These are phyloP conservation scores for Pseudohyphozyma bogoriensis DNA, from an alignment of 768 basidiomycete genomes.

Conservation along the genomic window DNA sequence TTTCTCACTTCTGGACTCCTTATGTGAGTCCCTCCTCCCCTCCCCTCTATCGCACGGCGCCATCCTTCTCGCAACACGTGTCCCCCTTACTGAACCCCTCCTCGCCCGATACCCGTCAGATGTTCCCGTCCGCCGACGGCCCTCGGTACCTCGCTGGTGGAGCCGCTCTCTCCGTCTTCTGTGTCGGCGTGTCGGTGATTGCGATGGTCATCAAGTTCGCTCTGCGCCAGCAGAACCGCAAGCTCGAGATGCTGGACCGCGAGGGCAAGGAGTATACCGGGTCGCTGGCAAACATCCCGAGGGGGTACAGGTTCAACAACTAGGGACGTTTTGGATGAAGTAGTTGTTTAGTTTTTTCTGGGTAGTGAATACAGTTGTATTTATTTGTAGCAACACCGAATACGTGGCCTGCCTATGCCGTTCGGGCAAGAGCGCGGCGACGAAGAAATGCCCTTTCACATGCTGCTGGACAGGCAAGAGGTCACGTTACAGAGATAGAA, in stretches of 20 bases:
- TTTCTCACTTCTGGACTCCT: too few relatives aligned
- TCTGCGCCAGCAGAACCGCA: neutral
- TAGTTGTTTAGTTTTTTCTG: too few relatives aligned
- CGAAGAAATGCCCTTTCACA: too few relatives aligned
- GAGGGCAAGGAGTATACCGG: neutral
- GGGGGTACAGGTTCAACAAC: neutral
- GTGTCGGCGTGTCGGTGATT: neutral
- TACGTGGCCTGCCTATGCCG: too few relatives aligned
- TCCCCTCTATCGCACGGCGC: neutral
- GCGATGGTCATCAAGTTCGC: neutral
- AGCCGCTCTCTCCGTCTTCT: neutral
- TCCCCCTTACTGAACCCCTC: neutral
- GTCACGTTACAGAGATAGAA: too few relatives aligned
- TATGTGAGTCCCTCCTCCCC: too few relatives aligned
- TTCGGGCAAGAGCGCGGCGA: too few relatives aligned
- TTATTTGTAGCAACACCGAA: too few relatives aligned
- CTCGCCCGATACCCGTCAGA: neutral
- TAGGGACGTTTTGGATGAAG: neutral
- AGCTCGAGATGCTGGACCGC: neutral
- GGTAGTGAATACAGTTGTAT: too few relatives aligned
- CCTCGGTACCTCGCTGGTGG: neutral
- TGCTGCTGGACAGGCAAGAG: too few relatives aligned
- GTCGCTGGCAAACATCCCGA: neutral
- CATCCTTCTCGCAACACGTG: too few relatives aligned
- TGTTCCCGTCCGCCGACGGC: neutral